phyloP scores from a whole-genome alignment of 2,329 filamentous ascomycete species.

The Onygenales sp. region DNA sequence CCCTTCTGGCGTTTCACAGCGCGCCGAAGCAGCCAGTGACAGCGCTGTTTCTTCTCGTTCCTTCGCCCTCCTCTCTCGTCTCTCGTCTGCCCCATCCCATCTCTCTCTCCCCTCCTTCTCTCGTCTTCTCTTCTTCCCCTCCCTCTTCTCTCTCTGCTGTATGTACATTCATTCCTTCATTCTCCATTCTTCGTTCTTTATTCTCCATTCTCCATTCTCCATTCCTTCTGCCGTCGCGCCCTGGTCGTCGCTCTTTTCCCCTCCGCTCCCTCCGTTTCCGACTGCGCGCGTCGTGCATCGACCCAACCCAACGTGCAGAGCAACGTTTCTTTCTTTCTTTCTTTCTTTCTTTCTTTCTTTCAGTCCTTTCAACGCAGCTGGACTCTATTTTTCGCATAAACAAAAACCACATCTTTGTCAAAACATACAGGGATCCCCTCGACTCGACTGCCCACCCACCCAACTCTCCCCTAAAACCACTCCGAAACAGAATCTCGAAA shows the following conservation, averaged over 20 bases:
- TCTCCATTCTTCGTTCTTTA: conserved; percentile 8
- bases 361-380: not conserved
- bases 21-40: too few relatives aligned
- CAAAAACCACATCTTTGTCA: not conserved
- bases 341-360: conserved; percentile 1
- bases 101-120: conserved; percentile 17
- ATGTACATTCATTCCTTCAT: conserved; percentile 4
- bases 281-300: conserved; percentile 11
- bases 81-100: conserved; percentile 7
- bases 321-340: conserved; percentile 7
- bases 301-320: conserved; percentile 8
- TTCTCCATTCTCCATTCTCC: conserved; percentile 10
- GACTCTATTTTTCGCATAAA: not conserved
- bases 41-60: not conserved
- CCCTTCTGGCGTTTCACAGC: too few relatives aligned
- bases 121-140: conserved; percentile 8
- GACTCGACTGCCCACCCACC: too few relatives aligned
- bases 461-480: too few relatives aligned
- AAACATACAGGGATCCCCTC: too few relatives aligned
- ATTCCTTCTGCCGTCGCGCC: conserved; percentile 14
- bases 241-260: conserved; percentile 32
- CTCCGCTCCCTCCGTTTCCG: conserved; percentile 9
- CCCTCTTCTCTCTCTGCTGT: not conserved
- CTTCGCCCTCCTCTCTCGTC: conserved; percentile 2
- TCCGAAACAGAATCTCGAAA: too few relatives aligned